Evolutionary conservation across 78 protist genomes (phyloP).

Genomic region (Paulinella micropora): DNA sequence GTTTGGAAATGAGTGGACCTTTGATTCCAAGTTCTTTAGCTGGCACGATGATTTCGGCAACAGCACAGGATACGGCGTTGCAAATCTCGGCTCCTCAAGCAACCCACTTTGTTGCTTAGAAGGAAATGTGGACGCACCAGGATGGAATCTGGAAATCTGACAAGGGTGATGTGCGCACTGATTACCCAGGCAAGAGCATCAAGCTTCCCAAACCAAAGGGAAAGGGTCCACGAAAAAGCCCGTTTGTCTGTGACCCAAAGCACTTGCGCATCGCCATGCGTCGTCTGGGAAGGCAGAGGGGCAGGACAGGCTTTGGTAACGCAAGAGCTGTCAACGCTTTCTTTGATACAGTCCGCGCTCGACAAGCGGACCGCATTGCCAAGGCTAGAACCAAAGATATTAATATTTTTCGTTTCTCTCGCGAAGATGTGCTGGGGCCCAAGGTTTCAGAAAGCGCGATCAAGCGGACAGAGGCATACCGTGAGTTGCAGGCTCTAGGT

Average conservation of each 20-base stretch:
- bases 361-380: too few relatives aligned
- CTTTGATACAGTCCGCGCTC: too few relatives aligned
- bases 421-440: neutral
- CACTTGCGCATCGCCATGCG: neutral
- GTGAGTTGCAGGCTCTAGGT: constrained; percentile 22
- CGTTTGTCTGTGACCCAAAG: too few relatives aligned
- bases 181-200: too few relatives aligned
- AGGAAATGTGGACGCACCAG: neutral
- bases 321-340: neutral
- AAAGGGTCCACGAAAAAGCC: too few relatives aligned
- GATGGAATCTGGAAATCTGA: too few relatives aligned
- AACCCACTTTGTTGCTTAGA: neutral
- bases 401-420: neutral
- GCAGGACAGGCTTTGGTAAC: constrained; percentile 15
- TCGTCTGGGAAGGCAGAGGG: neutral
- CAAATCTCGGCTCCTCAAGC: neutral
- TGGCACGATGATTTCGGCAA: neutral
- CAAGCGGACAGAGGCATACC: neutral
- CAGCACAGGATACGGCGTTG: neutral
- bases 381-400: neutral
- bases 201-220: too few relatives aligned
- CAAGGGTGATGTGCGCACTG: too few relatives aligned
- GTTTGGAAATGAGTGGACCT: neutral
- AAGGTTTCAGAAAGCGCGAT: neutral
- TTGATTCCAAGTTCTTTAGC: neutral